Base-by-base conservation (phyloP, 169 alveolate genomes). In the Theileria orientalis region DNA sequence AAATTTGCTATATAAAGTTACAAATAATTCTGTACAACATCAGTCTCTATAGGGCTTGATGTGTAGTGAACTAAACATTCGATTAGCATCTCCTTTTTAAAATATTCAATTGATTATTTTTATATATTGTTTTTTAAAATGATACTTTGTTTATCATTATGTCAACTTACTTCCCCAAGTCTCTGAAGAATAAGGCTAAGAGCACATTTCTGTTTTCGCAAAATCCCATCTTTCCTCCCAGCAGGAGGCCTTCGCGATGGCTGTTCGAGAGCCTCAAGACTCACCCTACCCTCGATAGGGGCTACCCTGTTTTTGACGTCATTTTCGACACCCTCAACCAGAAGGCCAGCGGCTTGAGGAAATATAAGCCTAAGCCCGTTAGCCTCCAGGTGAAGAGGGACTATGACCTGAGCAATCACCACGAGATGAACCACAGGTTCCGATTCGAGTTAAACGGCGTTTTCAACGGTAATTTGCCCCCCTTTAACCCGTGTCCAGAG, bases 401-500 rank as follows among this genome's bases (percentile, higher is more conserved):
- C 75, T 82, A 82, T 27, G 59, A 30, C 23, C 33, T 76, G 3
- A 32, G 40, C 25, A 40, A 82, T 40, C 57, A 51, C 63, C 89
- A 82, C 41, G 84, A 82, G 57, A 82, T 82, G 89, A 74, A 72
- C 80, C 84, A 72, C 30, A 44, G 89, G 51, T 82, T 82, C 74
- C 0, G 89, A 40, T 82, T 82, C 62, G 76, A 82, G 63, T 47
- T 82, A 3, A 41, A 44, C 29, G 89, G 89, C 27, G 67, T 63
- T 23, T 82, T 82, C 35, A 67, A 82, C 46, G 74, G 89, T 82
- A 54, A 29, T 68, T 30, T 21, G 5, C 9, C 44, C 44, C 9
- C 2, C 13, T 29, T 41, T 1, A 21, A 16, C 25, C 13, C 7
- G 6, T 32, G 19, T 27, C 16, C 71, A 79, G 89, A 60, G 30